phyloP scores from a whole-genome alignment of 495 filamentous ascomycete species.

The Daldinia bambusicola region DNA sequence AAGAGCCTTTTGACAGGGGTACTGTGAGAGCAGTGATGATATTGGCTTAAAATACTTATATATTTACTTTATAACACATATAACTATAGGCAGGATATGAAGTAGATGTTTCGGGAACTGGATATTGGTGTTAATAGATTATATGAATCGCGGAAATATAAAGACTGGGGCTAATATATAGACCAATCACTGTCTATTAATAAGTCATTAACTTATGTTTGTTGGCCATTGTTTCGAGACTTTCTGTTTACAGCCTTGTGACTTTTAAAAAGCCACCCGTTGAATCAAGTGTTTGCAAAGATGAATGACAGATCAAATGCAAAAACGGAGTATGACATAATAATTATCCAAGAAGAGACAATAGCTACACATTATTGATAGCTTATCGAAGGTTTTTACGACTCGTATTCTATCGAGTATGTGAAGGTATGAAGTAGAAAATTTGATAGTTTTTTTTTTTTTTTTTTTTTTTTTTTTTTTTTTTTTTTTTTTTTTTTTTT shows the following conservation, averaged over 20 bases:
- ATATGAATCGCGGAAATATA: no score
- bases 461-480: no score
- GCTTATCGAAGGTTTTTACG: not conserved
- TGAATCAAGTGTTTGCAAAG: not conserved
- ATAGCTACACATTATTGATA: not conserved
- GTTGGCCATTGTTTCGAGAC: not conserved
- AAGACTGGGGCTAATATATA: no score
- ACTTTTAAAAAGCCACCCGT: not conserved
- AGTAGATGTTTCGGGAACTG: no score
- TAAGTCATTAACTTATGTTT: no score
- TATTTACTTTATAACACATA: no score
- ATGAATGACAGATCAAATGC: not conserved
- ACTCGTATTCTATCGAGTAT: not conserved
- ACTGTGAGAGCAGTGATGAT: no score
- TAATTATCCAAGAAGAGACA: not conserved
- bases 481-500: not conserved
- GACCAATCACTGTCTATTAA: no score
- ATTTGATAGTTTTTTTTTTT: not conserved
- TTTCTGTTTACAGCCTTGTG: not conserved
- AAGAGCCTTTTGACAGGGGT: no score
- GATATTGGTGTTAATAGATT: no score
- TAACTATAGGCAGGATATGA: no score
- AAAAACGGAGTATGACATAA: not conserved
- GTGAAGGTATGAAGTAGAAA: not conserved
- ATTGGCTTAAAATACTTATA: no score